Conservation (phyloP, 1,284 basidiomycete species). For the Bondarzewia mesenterica region DNA sequence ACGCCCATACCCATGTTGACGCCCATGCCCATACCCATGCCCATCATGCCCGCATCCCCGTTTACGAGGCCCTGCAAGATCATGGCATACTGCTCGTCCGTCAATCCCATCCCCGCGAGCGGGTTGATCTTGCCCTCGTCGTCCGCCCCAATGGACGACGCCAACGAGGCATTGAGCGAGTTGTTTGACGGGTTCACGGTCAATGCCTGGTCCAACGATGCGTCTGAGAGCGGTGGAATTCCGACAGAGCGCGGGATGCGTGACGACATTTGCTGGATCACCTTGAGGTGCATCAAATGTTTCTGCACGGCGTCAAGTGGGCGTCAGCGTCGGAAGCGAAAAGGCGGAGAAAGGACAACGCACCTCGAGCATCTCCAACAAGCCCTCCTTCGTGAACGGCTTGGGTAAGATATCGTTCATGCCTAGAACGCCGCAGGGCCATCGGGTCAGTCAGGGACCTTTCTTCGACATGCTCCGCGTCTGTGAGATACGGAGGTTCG, state of each 20-base stretch:
- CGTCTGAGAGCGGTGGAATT: constrained; percentile 61
- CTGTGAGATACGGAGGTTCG: no score
- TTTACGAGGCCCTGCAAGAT: constrained; percentile 60
- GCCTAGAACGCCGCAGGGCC: no score
- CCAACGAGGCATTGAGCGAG: constrained; percentile 4
- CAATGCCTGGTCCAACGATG: constrained; percentile 44
- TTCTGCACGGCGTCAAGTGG: constrained; percentile 41
- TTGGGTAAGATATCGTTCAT: constrained; percentile 99
- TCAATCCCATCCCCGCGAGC: constrained; percentile 65
- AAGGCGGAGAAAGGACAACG: constrained; percentile 11
- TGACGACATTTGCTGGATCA: constrained; percentile 76
- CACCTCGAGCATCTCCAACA: constrained; percentile 88
- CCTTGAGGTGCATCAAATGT: constrained; percentile 89
- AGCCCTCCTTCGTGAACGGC: constrained; percentile 89
- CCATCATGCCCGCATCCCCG: constrained; percentile 41
- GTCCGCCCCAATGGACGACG: constrained; percentile 23
- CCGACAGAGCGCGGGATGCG: constrained; percentile 67
- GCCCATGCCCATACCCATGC: constrained; percentile 17
- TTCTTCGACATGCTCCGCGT: no score
- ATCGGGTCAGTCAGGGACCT: constrained; percentile 7
- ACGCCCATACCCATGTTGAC: constrained; percentile 8
- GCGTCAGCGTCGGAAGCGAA: background rate
- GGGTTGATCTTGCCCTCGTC: constrained; percentile 59
- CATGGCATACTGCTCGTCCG: constrained; percentile 66
- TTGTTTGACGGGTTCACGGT: constrained; percentile 14